Conservation (phyloP, 2,329 filamentous ascomycete genomes). For the Ophiostoma triangulosporum region DNA sequence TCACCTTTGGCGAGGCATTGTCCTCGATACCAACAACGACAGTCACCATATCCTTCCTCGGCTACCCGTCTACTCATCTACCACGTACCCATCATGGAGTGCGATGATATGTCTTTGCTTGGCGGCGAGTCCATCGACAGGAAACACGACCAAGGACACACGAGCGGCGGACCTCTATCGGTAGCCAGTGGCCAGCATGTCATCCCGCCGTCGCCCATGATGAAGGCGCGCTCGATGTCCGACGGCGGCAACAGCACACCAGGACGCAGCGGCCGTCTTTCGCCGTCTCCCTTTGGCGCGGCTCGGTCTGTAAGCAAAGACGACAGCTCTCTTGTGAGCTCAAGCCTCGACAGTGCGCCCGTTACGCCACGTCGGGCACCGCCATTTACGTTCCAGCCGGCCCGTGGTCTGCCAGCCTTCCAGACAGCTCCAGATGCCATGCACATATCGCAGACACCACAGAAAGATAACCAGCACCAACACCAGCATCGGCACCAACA, state of each 20-base stretch:
- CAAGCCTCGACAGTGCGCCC: conserved; percentile 29
- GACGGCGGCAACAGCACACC: conserved; percentile 43
- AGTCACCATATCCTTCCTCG: background rate
- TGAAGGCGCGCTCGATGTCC: conserved; percentile 50
- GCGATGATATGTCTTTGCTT: conserved; percentile 15
- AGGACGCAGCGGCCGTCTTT: conserved; percentile 26
- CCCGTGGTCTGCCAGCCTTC: conserved; percentile 47
- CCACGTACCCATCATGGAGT: conserved; percentile 11
- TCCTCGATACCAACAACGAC: background rate
- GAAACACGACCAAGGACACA: conserved; percentile 8
- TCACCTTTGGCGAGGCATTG: background rate
- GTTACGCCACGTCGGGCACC: conserved; percentile 47
- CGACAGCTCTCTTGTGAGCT: conserved; percentile 41
- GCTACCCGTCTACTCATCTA: background rate
- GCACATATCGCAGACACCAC: conserved; percentile 15
- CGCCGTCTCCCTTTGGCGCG: conserved; percentile 42
- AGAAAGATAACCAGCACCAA: conserved; percentile 18
- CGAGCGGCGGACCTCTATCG: background rate
- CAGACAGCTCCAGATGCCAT: conserved; percentile 35
- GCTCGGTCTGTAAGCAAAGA: conserved; percentile 46
- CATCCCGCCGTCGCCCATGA: conserved; percentile 26
- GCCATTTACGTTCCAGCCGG: conserved; percentile 34
- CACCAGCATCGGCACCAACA: background rate
- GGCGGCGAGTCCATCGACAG: conserved; percentile 2
- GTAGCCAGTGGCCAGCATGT: background rate